Base-by-base conservation (phyloP, 805 yeast genomes). In the Yarrowia divulgata region DNA sequence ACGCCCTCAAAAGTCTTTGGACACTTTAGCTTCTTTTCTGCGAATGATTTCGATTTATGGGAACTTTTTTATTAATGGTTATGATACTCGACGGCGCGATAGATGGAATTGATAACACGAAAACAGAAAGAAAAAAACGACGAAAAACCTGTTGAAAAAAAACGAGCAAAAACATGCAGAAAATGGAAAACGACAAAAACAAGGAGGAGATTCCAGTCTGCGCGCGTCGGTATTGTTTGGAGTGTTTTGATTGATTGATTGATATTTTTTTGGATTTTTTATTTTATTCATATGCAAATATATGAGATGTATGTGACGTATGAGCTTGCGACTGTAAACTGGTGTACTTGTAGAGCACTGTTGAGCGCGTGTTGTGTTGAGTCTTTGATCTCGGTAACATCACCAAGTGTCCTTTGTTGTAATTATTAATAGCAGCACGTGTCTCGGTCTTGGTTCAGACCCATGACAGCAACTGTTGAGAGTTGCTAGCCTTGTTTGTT, bases 1-100 rank as follows among this genome's bases (percentile, higher is more conserved):
- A 14, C 35, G 37, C 57, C 42, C 42, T 35, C 42, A 54, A 54
- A 54, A 54, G 60, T 54, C 60, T 39, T 54, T 54, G 60, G 60
- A 54, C 60, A 39, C 60, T 54, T 54, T 8, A 54, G 60, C 32
- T 54, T 54, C 58, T 52, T 52, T 32, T 35, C 55, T 9, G 42
- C 32, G 43, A 39, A 18, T 18, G 58, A 35, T 35, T 34, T 19
- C 60, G 45, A 34, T 54, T 54, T 54, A 34, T 52, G 57, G 60
- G 60, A 39, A 35, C 18, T 54, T 54, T 49, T 49, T 54, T 52
- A 48, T 32, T 52, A 52, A 52, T 52, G 58, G 58, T 35, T 12
- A 32, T 35, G 58, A 13, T 19, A 18, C 54, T 48, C 35, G 54
- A 19, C 54, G 37, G 12, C 37, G 54, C 54, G 39, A 10, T 39